phyloP scores from a whole-genome alignment of 257 asterid species.

The Jacaranda copaia region DNA sequence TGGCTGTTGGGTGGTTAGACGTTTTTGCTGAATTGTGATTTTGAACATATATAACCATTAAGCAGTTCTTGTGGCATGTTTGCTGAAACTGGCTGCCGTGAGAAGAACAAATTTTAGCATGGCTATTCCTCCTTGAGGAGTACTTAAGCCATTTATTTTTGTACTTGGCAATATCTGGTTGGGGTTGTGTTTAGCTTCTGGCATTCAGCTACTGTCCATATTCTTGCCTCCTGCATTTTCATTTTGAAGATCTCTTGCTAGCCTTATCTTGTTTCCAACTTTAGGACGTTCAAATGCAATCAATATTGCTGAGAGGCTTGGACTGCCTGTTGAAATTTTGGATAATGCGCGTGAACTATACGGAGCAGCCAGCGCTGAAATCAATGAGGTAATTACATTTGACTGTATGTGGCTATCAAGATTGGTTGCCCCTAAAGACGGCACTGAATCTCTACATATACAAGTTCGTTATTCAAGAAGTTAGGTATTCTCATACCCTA shows the following conservation, averaged over 20 bases:
- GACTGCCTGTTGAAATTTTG: constrained; percentile 75
- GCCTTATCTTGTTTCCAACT: constrained; percentile 33
- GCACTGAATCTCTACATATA: neutral
- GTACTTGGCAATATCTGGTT: constrained; percentile 26
- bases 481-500: too few relatives aligned
- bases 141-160: neutral
- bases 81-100: constrained; percentile 21
- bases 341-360: constrained; percentile 80
- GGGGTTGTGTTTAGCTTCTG: constrained; percentile 22
- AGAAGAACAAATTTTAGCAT: neutral
- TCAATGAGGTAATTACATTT: constrained; percentile 74
- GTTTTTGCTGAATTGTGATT: constrained; percentile 29
- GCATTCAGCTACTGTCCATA: constrained; percentile 21
- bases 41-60: constrained; percentile 9
- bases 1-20: constrained; percentile 30
- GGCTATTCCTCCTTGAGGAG: neutral
- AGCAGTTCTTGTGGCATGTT: neutral
- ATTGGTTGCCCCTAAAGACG: constrained; percentile 25
- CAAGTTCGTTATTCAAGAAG: constrained; percentile 22
- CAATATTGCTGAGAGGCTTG: constrained; percentile 90
- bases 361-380: constrained; percentile 95
- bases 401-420: constrained; percentile 28
- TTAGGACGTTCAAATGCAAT: constrained; percentile 98
- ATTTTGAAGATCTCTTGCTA: constrained; percentile 27
- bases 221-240: constrained; percentile 27